Evolutionary conservation across 2,329 filamentous ascomycete genomes (phyloP).

Genomic region (Arthrinium phaeospermum): DNA sequence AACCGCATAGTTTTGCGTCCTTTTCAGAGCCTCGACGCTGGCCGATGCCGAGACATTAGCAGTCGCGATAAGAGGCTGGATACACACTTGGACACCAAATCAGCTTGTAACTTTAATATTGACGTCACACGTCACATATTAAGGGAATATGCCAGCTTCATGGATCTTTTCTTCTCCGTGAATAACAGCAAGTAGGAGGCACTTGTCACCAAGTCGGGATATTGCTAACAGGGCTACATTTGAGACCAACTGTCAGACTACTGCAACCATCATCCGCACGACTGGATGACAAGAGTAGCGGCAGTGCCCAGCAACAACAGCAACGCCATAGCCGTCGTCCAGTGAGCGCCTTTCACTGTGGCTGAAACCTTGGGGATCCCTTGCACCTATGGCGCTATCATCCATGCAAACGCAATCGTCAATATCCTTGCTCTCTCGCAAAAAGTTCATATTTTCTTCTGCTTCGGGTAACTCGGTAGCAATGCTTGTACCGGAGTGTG

Average conservation of each 20-base stretch:
- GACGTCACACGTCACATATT: neutral
- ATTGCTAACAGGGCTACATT: neutral
- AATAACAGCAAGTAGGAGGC: neutral
- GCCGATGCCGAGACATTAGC: neutral
- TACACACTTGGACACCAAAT: neutral
- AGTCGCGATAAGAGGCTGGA: neutral
- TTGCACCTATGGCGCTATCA: neutral
- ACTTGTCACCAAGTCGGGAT: neutral
- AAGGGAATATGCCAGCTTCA: neutral
- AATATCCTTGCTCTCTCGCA: neutral
- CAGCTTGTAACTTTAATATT: neutral
- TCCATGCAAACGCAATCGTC: neutral
- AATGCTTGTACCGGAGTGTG: neutral
- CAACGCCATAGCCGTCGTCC: conserved; percentile 2
- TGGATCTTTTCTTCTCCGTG: neutral
- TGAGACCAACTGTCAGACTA: neutral
- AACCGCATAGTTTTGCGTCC: neutral
- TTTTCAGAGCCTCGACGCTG: neutral
- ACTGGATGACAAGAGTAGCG: conserved; percentile 17
- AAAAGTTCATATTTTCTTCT: neutral
- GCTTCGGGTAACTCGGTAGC: neutral
- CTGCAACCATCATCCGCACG: conserved; percentile 12
- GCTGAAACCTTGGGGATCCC: conserved; percentile 21
- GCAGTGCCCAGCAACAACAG: conserved; percentile 8
- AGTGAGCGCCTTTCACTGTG: conserved; percentile 18